Base-by-base conservation (phyloP, 2,329 filamentous ascomycete species). In the Colletotrichum musicola region DNA sequence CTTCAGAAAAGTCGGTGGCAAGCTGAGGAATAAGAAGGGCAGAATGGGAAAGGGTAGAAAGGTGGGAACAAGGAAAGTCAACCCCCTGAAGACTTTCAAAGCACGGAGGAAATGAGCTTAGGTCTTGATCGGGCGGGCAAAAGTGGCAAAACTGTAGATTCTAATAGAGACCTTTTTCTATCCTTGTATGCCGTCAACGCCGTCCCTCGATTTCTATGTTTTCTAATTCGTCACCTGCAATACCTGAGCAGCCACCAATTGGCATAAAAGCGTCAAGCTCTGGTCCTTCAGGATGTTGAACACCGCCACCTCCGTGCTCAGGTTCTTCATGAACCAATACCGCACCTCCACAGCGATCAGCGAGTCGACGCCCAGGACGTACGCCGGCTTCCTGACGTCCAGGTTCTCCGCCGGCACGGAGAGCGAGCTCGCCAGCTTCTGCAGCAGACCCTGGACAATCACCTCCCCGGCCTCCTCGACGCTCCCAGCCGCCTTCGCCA, bases 1-100 rank as follows among this genome's bases (percentile, higher is more conserved):
- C 0, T 84, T 91, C 72, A 83, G 83, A 72, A 90, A 88, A 77
- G 73, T 77, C 42, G 85, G 85, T 47, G 83, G 84, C 73, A 85
- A 89, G 77, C 83, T 78, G 51, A 82, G 81, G 61, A 81, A 80
- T 35, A 82, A 86, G 68, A 86, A 82, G 71, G 81, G 80, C 56
- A 80, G 76, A 69, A 70, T 16, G 58, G 75, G 57, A 72, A 74
- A 68, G 68, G 74, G 77, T 42, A 80, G 81, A 70, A 89, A 87
- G 77, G 81, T 81, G 40, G 85, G 83, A 47, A 83, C 85, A n/a
- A 88, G 90, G 75, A 95, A 91, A 80, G 83, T 88, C 60, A 94
- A 98, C 83, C 95, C 95, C 6, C 83, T 98, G 76, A 97, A 95
- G 84, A 95, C 92, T 9, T 96, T 98, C 79, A 97, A 93, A 79